Evolutionary conservation across 148 eudicot species (phyloP).

Genomic region (Amaranthus cruentus): DNA sequence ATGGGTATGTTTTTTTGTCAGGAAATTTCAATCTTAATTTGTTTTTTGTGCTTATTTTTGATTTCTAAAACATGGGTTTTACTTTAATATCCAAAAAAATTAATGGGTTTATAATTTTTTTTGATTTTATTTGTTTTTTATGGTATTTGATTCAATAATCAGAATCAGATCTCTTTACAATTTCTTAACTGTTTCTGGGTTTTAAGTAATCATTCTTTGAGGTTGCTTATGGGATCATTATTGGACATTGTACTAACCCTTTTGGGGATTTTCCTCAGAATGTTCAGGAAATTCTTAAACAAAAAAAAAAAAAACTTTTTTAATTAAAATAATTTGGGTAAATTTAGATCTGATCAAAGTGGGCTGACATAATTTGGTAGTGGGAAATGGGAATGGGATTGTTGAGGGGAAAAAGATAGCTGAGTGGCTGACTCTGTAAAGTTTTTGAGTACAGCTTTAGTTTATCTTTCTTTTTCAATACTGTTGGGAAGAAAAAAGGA

Average conservation of each 20-base stretch:
- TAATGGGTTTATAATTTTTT: background rate
- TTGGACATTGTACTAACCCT: conserved; percentile 7
- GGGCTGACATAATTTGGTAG: conserved; percentile 26
- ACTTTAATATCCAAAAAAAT: background rate
- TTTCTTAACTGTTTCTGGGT: conserved; percentile 8
- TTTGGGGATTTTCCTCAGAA: conserved; percentile 1
- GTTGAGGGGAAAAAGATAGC: conserved; percentile 11
- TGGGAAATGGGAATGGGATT: conserved; percentile 36
- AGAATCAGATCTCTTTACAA: conserved; percentile 22
- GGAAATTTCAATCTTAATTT: conserved; percentile 14
- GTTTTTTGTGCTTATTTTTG: conserved; percentile 12
- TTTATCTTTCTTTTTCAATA: background rate
- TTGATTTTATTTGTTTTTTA: conserved; percentile 11
- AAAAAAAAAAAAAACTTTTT: background rate
- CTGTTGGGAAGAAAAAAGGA: conserved; percentile 11
- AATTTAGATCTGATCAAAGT: conserved; percentile 22
- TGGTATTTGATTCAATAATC: conserved; percentile 21
- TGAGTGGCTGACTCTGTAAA: conserved; percentile 20
- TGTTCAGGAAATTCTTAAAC: background rate
- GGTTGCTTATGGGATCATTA: background rate
- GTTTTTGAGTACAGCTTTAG: conserved; percentile 5
- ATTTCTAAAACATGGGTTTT: background rate
- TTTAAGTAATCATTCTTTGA: background rate
- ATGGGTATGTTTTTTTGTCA: conserved; percentile 16
- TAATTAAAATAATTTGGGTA: background rate